Conservation (phyloP, 73 alveolate genomes). For the Paramecium pentaurelia region DNA sequence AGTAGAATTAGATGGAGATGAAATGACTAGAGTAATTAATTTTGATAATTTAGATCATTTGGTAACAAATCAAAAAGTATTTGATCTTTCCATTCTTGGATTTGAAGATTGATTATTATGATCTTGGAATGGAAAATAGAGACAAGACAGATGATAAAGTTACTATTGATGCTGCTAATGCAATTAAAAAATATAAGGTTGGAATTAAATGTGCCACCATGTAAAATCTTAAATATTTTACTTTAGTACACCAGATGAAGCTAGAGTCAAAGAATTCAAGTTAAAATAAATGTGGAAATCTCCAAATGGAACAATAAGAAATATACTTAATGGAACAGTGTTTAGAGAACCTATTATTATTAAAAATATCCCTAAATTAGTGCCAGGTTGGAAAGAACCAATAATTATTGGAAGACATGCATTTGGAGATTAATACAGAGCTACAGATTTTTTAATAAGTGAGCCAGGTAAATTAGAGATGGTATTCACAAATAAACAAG, state of each 20-base stretch:
- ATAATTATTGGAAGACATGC: constrained; percentile 92
- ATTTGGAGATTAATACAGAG: constrained; percentile 87
- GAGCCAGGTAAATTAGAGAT: constrained; percentile 76
- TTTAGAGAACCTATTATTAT: constrained; percentile 89
- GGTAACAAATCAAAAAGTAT: constrained; percentile 60
- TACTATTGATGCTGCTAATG: constrained; percentile 77
- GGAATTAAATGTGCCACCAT: constrained; percentile 86
- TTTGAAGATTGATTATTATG: constrained; percentile 71
- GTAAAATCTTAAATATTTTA: background rate
- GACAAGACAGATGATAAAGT: constrained; percentile 80
- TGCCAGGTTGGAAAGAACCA: constrained; percentile 92
- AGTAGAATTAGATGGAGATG: constrained; percentile 93
- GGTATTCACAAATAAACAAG: constrained; percentile 71
- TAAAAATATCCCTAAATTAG: constrained; percentile 81
- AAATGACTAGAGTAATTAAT: constrained; percentile 74
- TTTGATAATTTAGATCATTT: constrained; percentile 37
- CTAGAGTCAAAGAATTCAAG: constrained; percentile 80
- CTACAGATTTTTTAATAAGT: constrained; percentile 75
- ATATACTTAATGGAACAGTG: constrained; percentile 87
- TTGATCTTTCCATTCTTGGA: constrained; percentile 68
- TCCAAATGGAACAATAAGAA: constrained; percentile 92
- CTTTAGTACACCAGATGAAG: constrained; percentile 74
- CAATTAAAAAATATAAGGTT: constrained; percentile 71
- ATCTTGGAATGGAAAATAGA: constrained; percentile 74
- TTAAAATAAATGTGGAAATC: constrained; percentile 90